Conservation (phyloP, 768 basidiomycete genomes). For the Boletus sp. region DNA sequence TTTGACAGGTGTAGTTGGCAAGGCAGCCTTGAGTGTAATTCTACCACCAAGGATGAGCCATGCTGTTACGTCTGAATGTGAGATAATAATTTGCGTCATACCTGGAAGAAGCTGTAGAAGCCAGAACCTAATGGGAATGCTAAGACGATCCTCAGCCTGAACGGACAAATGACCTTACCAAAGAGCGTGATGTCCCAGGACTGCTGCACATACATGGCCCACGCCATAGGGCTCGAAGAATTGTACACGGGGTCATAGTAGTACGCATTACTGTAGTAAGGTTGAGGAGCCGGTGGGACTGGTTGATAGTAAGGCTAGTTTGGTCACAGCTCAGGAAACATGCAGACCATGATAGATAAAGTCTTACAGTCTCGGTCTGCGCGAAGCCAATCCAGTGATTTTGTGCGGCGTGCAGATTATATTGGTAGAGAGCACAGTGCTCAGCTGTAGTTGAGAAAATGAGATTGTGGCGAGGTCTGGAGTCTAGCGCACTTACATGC, state of each 20-base stretch:
- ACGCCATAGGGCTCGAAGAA: slow-evolving; percentile 34
- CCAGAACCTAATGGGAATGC: slow-evolving; percentile 38
- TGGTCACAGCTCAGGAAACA: not conserved
- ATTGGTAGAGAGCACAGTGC: slow-evolving; percentile 49
- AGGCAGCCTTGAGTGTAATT: slow-evolving; percentile 43
- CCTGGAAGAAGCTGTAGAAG: slow-evolving; percentile 54
- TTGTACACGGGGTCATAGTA: slow-evolving; percentile 42
- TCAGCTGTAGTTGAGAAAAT: slow-evolving; percentile 33
- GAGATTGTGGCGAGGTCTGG: not conserved
- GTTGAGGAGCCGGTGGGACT: slow-evolving; percentile 40
- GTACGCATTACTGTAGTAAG: slow-evolving; percentile 35
- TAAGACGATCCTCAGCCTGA: not conserved
- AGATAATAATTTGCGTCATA: slow-evolving; percentile 11
- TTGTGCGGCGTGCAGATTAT: slow-evolving; percentile 42
- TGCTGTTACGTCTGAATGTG: not conserved
- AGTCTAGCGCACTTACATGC: slow-evolving; percentile 22
- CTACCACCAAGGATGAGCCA: slow-evolving; percentile 20
- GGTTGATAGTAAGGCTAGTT: slow-evolving; percentile 52
- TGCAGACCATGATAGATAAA: not conserved
- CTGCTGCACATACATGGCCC: slow-evolving; percentile 42
- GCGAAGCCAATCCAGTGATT: slow-evolving; percentile 52
- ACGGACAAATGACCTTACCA: slow-evolving; percentile 26
- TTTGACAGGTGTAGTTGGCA: slow-evolving; percentile 39
- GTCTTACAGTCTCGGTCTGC: slow-evolving; percentile 49
- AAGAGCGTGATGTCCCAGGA: slow-evolving; percentile 46